These are phyloP conservation scores for Pulveroboletus sp. DNA, from an alignment of 768 basidiomycete genomes.

Conservation along the genomic window DNA sequence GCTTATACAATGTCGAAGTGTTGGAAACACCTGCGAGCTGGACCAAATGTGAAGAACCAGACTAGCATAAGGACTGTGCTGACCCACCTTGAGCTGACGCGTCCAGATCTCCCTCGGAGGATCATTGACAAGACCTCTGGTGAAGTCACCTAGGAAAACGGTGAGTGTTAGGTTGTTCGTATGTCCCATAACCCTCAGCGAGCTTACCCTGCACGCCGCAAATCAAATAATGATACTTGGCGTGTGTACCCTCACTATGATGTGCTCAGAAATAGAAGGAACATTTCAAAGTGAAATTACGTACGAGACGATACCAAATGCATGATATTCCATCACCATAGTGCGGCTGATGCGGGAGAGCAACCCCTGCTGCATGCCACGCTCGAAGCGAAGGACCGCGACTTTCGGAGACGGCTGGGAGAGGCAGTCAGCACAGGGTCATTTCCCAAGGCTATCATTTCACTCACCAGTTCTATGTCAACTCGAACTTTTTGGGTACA, in stretches of 20 bases:
- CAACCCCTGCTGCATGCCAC: slow-evolving; percentile 82
- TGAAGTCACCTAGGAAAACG: slow-evolving; percentile 58
- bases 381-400: slow-evolving; percentile 71
- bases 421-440: slow-evolving; percentile 2
- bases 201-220: slow-evolving; percentile 64
- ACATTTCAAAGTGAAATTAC: slow-evolving; percentile 17
- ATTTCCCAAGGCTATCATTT: background rate
- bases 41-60: slow-evolving; percentile 3
- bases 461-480: slow-evolving; percentile 67
- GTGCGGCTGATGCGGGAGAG: slow-evolving; percentile 69
- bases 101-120: slow-evolving; percentile 74
- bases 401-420: slow-evolving; percentile 72
- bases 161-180: background rate
- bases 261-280: slow-evolving; percentile 8
- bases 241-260: slow-evolving; percentile 61
- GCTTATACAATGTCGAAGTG: slow-evolving; percentile 72
- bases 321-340: slow-evolving; percentile 70
- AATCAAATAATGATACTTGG: slow-evolving; percentile 77
- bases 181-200: background rate
- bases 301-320: slow-evolving; percentile 74
- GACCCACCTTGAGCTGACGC: slow-evolving; percentile 64
- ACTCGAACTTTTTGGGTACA: slow-evolving; percentile 69
- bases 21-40: slow-evolving; percentile 79
- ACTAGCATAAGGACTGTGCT: background rate
- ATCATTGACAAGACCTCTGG: slow-evolving; percentile 60